These are phyloP conservation scores for Eleusine indica DNA, from an alignment of 176 grass and related monocot genomes.

Conservation along the genomic window DNA sequence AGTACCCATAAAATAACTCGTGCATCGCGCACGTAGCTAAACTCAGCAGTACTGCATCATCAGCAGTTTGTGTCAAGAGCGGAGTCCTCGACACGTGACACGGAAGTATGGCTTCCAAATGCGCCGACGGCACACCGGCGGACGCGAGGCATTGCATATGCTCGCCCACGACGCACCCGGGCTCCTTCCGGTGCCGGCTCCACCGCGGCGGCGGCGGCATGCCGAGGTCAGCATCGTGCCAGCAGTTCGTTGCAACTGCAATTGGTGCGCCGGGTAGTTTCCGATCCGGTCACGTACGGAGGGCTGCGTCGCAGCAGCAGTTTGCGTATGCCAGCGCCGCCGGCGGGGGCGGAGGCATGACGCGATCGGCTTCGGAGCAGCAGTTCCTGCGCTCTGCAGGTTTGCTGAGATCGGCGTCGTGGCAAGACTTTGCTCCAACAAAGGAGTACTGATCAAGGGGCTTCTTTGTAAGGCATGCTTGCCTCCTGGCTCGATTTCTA, in stretches of 20 bases:
- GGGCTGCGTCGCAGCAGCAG: slow-evolving; percentile 14
- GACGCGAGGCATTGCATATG: slow-evolving; percentile 49
- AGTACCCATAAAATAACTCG: neutral
- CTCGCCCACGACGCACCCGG: slow-evolving; percentile 62
- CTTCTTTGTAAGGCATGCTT: too few relatives aligned
- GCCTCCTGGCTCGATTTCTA: too few relatives aligned
- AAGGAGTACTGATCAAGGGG: neutral
- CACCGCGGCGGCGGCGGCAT: slow-evolving; percentile 30
- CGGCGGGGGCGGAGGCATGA: neutral
- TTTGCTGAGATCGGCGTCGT: slow-evolving; percentile 7
- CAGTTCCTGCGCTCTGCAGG: neutral
- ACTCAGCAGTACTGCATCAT: neutral
- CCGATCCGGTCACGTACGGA: neutral
- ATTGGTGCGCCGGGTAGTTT: neutral
- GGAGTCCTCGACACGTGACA: neutral
- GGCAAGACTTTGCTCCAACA: slow-evolving; percentile 1
- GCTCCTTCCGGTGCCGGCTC: slow-evolving; percentile 60
- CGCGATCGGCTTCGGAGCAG: slow-evolving; percentile 26
- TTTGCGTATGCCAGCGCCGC: neutral
- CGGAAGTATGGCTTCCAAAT: slow-evolving; percentile 26
- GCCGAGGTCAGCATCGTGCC: slow-evolving; percentile 35
- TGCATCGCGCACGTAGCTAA: neutral
- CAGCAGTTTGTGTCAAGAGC: neutral
- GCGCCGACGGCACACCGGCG: neutral
- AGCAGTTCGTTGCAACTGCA: neutral